A percentile compares a stretch with the other conserved stretches of the same genome.
Evolutionary conservation across 306 rosid species (phyloP).

Genomic region (Sindora glabra): DNA sequence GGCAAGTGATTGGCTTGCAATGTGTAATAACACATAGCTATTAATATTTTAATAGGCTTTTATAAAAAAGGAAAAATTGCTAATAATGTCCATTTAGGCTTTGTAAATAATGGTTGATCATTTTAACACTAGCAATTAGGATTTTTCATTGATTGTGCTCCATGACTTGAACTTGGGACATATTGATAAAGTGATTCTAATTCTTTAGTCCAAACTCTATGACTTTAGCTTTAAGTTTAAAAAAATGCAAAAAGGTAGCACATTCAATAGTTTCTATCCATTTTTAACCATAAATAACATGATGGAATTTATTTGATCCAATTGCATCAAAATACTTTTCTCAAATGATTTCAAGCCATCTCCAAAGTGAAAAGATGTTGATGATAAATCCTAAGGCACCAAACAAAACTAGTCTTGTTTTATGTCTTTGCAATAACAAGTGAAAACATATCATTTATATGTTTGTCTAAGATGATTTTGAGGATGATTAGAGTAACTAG

Average conservation of each 20-base stretch:
- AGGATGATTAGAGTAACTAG: no score
- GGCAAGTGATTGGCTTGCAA: no score
- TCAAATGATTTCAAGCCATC: constrained; percentile 96
- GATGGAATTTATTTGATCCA: constrained; percentile 55
- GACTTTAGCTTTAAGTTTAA: constrained; percentile 57
- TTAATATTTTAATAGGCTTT: no score
- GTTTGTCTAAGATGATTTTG: no score
- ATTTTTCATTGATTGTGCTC: constrained; percentile 17
- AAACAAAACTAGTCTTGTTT: constrained; percentile 53
- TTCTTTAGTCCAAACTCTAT: constrained; percentile 80
- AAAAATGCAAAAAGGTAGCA: constrained; percentile 68
- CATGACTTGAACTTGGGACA: constrained; percentile 40
- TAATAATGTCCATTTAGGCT: no score
- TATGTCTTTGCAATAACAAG: constrained; percentile 47
- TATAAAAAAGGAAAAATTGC: no score
- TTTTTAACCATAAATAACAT: constrained; percentile 48
- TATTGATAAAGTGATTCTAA: constrained; percentile 45
- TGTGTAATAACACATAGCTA: no score
- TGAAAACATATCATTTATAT: constrained; percentile 74
- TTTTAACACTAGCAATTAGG: no score
- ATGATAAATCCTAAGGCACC: constrained; percentile 68
- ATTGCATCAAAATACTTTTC: constrained; percentile 64
- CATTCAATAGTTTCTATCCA: constrained; percentile 87
- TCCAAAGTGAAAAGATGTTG: constrained; percentile 63
- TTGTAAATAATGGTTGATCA: no score